Conservation (phyloP, 2,329 filamentous ascomycete genomes). For the Spiromastix sp. region DNA sequence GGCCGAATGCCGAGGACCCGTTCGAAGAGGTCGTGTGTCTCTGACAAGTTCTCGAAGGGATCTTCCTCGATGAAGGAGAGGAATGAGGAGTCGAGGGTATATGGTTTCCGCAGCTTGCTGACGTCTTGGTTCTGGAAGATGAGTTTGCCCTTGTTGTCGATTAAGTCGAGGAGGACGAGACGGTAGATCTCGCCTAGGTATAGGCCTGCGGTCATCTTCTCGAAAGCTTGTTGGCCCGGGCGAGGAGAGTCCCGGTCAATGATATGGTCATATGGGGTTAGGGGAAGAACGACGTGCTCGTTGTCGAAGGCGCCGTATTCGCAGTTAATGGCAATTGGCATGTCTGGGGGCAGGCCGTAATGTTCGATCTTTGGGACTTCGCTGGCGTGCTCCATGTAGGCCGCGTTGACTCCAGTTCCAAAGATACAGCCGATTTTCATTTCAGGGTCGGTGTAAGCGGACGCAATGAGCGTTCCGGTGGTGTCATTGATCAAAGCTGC, state of each 20-base stretch:
- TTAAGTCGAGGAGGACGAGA: constrained; percentile 71
- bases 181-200: constrained; percentile 95
- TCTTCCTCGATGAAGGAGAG: constrained; percentile 89
- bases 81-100: constrained; percentile 87
- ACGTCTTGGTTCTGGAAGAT: constrained; percentile 83
- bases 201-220: constrained; percentile 95
- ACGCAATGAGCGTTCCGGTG: constrained; percentile 91
- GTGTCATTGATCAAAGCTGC: constrained; percentile 95
- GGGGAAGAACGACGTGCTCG: constrained; percentile 76
- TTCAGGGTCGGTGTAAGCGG: constrained; percentile 84
- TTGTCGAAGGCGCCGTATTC: constrained; percentile 97
- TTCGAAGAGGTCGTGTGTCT: constrained; percentile 74
- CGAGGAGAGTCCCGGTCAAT: constrained; percentile 88
- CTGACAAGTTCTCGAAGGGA: constrained; percentile 86
- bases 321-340: constrained; percentile 92
- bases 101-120: constrained; percentile 68
- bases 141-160: constrained; percentile 62
- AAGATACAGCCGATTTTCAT: constrained; percentile 98
- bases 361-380: constrained; percentile 89
- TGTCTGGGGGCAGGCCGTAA: constrained; percentile 74
- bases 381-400: constrained; percentile 91
- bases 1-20: constrained; percentile 61
- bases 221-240: constrained; percentile 87
- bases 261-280: constrained; percentile 72
- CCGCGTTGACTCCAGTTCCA: constrained; percentile 94